phyloP scores from a whole-genome alignment of 306 rosid genomes.

The Trifolium fragiferum region DNA sequence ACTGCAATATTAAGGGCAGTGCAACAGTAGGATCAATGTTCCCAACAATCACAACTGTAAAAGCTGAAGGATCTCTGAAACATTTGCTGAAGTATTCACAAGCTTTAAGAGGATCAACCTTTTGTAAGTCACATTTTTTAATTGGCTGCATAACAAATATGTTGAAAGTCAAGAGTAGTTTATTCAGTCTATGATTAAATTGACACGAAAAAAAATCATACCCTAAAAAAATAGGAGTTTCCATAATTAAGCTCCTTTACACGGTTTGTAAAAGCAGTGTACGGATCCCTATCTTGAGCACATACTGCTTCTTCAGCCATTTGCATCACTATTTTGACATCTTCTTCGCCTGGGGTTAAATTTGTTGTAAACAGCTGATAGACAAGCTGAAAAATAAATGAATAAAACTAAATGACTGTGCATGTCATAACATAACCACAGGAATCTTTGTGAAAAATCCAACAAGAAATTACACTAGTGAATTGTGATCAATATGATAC shows the following conservation, averaged over 20 bases:
- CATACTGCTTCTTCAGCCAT: slow-evolving; percentile 97
- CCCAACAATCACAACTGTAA: slow-evolving; percentile 88
- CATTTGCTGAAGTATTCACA: slow-evolving; percentile 94
- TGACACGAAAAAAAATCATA: slow-evolving; percentile 44
- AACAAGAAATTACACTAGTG: slow-evolving; percentile 22
- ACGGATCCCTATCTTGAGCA: slow-evolving; percentile 97
- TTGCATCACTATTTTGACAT: slow-evolving; percentile 95
- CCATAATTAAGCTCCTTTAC: slow-evolving; percentile 99
- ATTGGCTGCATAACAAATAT: slow-evolving; percentile 68
- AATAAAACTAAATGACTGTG: slow-evolving; percentile 37
- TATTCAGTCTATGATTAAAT: slow-evolving; percentile 32
- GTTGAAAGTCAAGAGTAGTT: slow-evolving; percentile 46
- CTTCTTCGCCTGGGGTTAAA: slow-evolving; percentile 81
- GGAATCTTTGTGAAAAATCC: slow-evolving; percentile 13
- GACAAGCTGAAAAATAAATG: slow-evolving; percentile 68
- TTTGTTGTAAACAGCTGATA: slow-evolving; percentile 87
- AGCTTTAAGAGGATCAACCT: slow-evolving; percentile 88
- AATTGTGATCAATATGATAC: not conserved
- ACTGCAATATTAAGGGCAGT: slow-evolving; percentile 87
- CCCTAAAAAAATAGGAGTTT: slow-evolving; percentile 94
- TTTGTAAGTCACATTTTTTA: slow-evolving; percentile 73
- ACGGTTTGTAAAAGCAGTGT: slow-evolving; percentile 88
- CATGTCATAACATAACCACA: slow-evolving; percentile 20
- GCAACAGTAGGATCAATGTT: slow-evolving; percentile 82
- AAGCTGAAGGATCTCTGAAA: slow-evolving; percentile 92